Evolutionary conservation across 1,284 basidiomycete genomes (phyloP).

Genomic region (Phellinidium pouzarii): DNA sequence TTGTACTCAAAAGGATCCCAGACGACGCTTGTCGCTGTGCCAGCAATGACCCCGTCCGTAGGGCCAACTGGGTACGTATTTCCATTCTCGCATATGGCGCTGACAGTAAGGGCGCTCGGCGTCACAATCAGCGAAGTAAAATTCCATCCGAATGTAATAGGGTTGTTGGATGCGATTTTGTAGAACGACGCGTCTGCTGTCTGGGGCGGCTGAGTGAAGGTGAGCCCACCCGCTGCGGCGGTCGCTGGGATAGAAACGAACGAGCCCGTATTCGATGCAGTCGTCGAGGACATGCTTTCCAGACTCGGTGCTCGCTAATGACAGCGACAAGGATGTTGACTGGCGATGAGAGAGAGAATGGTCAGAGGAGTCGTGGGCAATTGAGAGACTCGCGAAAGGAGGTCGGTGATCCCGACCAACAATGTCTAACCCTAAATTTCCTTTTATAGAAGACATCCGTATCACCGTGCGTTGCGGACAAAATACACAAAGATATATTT

Average conservation of each 20-base stretch:
- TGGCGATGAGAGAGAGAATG: conserved; percentile 5
- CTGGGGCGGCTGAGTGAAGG: conserved; percentile 74
- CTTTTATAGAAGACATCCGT: neutral
- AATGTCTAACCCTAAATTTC: neutral
- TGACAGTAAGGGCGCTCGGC: conserved; percentile 71
- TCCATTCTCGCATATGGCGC: conserved; percentile 78
- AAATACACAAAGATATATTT: too few relatives aligned
- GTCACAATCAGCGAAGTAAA: conserved; percentile 64
- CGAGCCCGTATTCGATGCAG: conserved; percentile 15
- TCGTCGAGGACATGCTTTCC: conserved; percentile 1
- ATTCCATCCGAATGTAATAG: conserved; percentile 91
- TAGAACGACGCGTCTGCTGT: conserved; percentile 74
- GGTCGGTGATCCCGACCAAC: too few relatives aligned
- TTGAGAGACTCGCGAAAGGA: too few relatives aligned
- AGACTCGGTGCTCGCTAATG: neutral
- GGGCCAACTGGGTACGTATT: conserved; percentile 87
- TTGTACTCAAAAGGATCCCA: conserved; percentile 84
- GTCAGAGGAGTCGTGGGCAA: conserved; percentile 8
- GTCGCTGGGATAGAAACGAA: conserved; percentile 41
- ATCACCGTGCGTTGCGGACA: too few relatives aligned
- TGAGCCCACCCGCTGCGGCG: conserved; percentile 58
- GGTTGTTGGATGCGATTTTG: conserved; percentile 74
- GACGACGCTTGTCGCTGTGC: conserved; percentile 61
- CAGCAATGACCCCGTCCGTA: conserved; percentile 64
- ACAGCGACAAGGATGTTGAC: neutral